Conservation (phyloP, 2,329 filamentous ascomycete species). For the Mycocentrospora acerina region DNA sequence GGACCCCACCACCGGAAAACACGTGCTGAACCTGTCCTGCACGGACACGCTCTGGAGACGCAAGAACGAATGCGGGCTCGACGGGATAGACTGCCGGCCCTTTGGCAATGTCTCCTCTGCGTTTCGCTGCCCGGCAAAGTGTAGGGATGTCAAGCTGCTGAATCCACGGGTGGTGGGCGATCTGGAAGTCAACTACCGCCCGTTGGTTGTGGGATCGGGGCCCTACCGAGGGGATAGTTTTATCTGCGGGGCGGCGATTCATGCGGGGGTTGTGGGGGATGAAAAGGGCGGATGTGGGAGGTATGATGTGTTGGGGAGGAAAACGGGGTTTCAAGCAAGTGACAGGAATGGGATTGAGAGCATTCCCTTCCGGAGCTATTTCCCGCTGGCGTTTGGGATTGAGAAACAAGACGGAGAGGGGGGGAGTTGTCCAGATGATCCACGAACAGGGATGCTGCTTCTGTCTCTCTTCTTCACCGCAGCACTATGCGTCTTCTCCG, state of each 20-base stretch:
- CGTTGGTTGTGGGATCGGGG: slow-evolving; percentile 58
- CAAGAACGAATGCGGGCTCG: slow-evolving; percentile 71
- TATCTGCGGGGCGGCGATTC: slow-evolving; percentile 82
- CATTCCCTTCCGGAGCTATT: slow-evolving; percentile 78
- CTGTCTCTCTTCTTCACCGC: slow-evolving; percentile 76
- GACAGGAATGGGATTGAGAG: slow-evolving; percentile 72
- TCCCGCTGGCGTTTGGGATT: slow-evolving; percentile 85
- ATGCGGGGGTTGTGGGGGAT: slow-evolving; percentile 73
- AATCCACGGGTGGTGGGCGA: slow-evolving; percentile 75
- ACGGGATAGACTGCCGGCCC: slow-evolving; percentile 73
- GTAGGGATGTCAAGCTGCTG: slow-evolving; percentile 62
- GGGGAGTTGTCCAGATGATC: slow-evolving; percentile 63
- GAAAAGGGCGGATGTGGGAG: slow-evolving; percentile 77
- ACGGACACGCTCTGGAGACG: slow-evolving; percentile 68
- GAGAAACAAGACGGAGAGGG: slow-evolving; percentile 61
- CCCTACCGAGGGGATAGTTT: slow-evolving; percentile 90
- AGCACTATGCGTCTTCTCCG: slow-evolving; percentile 73
- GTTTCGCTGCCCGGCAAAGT: slow-evolving; percentile 74
- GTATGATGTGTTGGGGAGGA: slow-evolving; percentile 68
- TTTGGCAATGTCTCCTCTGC: slow-evolving; percentile 69
- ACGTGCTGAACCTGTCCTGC: slow-evolving; percentile 67
- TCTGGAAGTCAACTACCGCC: slow-evolving; percentile 59
- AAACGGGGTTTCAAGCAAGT: slow-evolving; percentile 62
- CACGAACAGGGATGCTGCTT: slow-evolving; percentile 76
- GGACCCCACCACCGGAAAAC: slow-evolving; percentile 60